Base-by-base conservation (phyloP, 2,329 filamentous ascomycete species). In the Colletotrichum euphorbiae region DNA sequence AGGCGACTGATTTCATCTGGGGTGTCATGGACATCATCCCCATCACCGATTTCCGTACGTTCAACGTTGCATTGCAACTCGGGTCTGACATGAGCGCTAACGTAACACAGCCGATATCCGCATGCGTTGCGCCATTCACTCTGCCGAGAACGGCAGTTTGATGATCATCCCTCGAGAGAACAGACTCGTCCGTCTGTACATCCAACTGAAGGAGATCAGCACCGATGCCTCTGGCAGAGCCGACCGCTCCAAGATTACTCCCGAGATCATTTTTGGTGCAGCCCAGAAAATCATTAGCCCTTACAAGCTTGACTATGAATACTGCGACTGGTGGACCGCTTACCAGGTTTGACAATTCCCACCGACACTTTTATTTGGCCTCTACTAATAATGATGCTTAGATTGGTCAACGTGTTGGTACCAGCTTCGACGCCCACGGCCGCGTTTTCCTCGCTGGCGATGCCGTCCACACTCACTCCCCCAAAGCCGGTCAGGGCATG, bases 361-460 rank as follows among this genome's bases (percentile, higher is more conserved):
- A 2, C 0, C n/a, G 13, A 21, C 5, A 33, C 0, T 9, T 54
- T 0, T 5, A 6, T 46, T 17, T 9, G 2, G 19, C 1, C 2
- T 0, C 1, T 1, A 28, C 21, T 61, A 2, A 61, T 3, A 1
- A 15, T 1, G 4, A 7, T 91, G 91, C 71, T n/a, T 85, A 91
- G 69, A 90, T 92, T 51, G 89, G 89, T 0, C 90, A 92, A 73
- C 82, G 90, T 6, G 84, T 91, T 0, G 87, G 85, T 4, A 83
- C 82, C 1, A 80, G 83, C 46, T 91, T 90, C 75, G 85, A 83
- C 45, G 81, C 81, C 6, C 77, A 81, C 12, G 82, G 85, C 24
- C 83, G 89, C 4, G 82, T 94, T 9, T 93, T 94, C 75, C 81
- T 93, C 4, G 89, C 90, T 0, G 91, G 91, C 2, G 91, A 92